These are phyloP conservation scores for Xylaria bambusicola DNA, from an alignment of 495 filamentous ascomycete genomes.

Conservation along the genomic window DNA sequence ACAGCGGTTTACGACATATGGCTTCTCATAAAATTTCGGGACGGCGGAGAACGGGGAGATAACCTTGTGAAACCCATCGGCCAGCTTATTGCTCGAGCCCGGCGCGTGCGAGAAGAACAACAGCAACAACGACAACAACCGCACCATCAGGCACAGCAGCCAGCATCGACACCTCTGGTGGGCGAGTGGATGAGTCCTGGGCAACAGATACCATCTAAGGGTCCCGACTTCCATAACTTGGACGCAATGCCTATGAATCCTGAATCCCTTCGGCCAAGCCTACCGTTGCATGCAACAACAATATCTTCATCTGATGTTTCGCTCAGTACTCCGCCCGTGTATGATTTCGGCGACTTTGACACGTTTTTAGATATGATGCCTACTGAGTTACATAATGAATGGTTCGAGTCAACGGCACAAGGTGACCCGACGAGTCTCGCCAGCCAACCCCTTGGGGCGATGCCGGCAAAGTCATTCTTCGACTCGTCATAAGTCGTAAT, in stretches of 20 bases:
- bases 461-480: neutral
- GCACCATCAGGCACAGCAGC: neutral
- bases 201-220: neutral
- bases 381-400: slow-evolving; percentile 9
- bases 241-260: neutral
- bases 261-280: neutral
- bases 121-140: slow-evolving; percentile 5
- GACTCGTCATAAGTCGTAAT: neutral
- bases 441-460: neutral
- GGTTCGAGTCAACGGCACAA: slow-evolving; percentile 5
- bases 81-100: slow-evolving; percentile 6
- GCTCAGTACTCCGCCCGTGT: neutral
- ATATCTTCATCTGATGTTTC: neutral
- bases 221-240: neutral
- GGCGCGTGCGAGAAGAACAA: slow-evolving; percentile 9
- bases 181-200: neutral
- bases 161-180: neutral
- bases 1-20: slow-evolving; percentile 12
- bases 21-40: slow-evolving; percentile 8
- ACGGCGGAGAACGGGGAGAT: slow-evolving; percentile 11
- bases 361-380: slow-evolving; percentile 11
- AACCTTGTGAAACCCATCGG: slow-evolving; percentile 14
- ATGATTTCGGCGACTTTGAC: neutral
- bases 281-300: neutral
- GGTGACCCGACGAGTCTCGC: neutral